Evolutionary conservation across 768 basidiomycete species (phyloP), one percentile per base, ranked within the genome.

Genomic region (Rhodotorula babjevae): DNA sequence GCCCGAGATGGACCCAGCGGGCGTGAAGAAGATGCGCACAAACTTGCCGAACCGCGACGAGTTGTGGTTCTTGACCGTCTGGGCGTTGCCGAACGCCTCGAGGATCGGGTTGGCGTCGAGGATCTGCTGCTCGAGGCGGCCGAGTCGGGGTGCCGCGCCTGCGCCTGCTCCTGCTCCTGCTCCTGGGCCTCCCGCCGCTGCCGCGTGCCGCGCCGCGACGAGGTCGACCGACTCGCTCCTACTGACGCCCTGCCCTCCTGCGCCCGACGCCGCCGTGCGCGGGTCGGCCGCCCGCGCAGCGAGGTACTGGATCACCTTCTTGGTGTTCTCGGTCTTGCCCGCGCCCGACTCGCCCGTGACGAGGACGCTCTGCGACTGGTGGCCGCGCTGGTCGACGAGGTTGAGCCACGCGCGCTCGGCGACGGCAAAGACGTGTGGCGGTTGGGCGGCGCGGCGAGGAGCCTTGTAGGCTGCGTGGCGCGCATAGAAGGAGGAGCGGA

Each of bases 301-400:
- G 55, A 99, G 87, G 82, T 98, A 99, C 81, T 98, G 96, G 66
- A 99, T 99, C 78, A 98, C 95, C 79, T 98, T 98, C 85, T 99
- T 98, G 62, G 84, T 85, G 82, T 95, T 98, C 80, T 98, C 96
- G 4, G 96, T 99, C 84, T 98, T 99, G 57, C 96, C 96, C 8
- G 96, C 96, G 49, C 96, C 96, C 15, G 96, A 98, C 84, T 99
- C 96, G 56, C 96, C 96, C 91, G 96, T 99, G 82, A 99, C 97
- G 44, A 99, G 85, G 68, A 99, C 94, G 79, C 93, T 95, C 82
- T 99, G 96, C 76, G 93, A 93, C 69, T 73, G 72, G 82, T 98
- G 50, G 23, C 50, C 95, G 63, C 92, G 85, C 81, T 97, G 93
- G 70, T 94, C 93, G 21, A 93, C 90, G 91, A 99, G 98, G 81